Evolutionary conservation across 108 stramenopile genomes (phyloP), one percentile per base, ranked within the genome.

Genomic region (Nannochloropsis oceanica): DNA sequence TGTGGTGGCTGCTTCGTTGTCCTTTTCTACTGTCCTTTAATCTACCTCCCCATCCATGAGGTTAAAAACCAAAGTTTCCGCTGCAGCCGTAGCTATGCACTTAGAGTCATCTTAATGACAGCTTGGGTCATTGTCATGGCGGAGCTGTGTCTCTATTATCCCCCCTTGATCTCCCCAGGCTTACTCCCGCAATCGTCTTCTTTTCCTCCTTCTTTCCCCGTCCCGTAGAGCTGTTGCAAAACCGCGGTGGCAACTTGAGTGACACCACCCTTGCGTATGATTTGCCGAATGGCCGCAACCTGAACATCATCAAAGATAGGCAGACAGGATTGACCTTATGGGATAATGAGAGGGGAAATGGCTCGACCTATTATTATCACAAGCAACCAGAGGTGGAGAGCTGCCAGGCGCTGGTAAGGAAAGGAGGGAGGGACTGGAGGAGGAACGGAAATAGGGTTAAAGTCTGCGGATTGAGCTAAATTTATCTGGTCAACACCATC

Each of bases 311-410:
- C 83, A 83, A 42, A 42, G 34, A 82, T 42, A 83, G 79, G 22
- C 84, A 89, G 83, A 81, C 81, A 42, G 88, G 85, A 22, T 85
- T 85, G 26, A 85, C 88, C 11, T 20, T 89, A 25, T 89, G 25
- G 42, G 88, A 89, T 82, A 89, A 85, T 44, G 88, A 89, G 85
- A 13, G 85, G 27, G 82, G 44, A 8, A 89, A 89, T 82, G 88
- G 88, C 81, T 82, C 88, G n/a, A 34, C 44, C 50, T 89, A 89
- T 82, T 84, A 82, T 44, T 89, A 89, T 79, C 26, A 73, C 59
- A 73, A 73, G 59, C 2, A 18, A 18, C 59, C 59, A n/a, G 59
- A 73, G 59, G 59, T n/a, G n/a, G 59, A 73, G n/a, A 73, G 59
- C n/a, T 73, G 59, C 59, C 59, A 73, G n/a, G 59, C 59, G 59